These are phyloP conservation scores for Aspergillus quadrilineatus DNA, from an alignment of 2,329 filamentous ascomycete genomes.

Conservation along the genomic window DNA sequence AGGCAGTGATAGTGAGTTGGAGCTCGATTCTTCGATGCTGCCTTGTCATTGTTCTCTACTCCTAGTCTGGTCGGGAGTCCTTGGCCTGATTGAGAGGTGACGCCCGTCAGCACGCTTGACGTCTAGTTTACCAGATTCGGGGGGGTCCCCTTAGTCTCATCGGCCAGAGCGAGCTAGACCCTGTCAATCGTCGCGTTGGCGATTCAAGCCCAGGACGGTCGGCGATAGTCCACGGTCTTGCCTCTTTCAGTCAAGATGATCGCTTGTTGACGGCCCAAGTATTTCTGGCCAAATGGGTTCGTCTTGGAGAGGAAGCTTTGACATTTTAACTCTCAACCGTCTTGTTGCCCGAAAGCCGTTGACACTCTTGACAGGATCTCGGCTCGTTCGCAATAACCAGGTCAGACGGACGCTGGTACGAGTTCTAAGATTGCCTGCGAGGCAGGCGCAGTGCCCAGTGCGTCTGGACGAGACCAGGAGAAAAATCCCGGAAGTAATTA, in stretches of 20 bases:
- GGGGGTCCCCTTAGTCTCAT: background rate
- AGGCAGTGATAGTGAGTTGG: too few species aligned
- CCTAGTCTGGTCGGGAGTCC: too few species aligned
- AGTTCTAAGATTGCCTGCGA: constrained; percentile 4
- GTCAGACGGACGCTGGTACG: background rate
- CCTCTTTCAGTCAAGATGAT: constrained; percentile 6
- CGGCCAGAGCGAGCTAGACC: constrained; percentile 8
- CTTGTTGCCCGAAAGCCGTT: background rate
- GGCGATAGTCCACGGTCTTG: constrained; percentile 10
- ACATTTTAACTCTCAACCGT: background rate
- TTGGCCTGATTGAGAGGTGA: background rate
- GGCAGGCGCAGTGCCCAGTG: constrained; percentile 9
- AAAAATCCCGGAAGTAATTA: background rate
- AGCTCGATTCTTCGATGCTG: background rate
- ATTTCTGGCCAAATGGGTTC: constrained; percentile 1
- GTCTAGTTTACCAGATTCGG: constrained; percentile 8
- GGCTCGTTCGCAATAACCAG: background rate
- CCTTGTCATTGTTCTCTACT: constrained; percentile 6
- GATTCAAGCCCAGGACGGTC: constrained; percentile 6
- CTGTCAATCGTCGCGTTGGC: constrained; percentile 11
- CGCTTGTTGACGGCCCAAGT: background rate
- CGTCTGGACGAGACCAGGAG: background rate
- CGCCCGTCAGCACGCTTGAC: constrained; percentile 2
- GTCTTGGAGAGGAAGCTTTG: background rate
- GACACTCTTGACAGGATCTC: background rate